phyloP scores from a whole-genome alignment of 805 yeast species.

The Nakazawaea siamensis region DNA sequence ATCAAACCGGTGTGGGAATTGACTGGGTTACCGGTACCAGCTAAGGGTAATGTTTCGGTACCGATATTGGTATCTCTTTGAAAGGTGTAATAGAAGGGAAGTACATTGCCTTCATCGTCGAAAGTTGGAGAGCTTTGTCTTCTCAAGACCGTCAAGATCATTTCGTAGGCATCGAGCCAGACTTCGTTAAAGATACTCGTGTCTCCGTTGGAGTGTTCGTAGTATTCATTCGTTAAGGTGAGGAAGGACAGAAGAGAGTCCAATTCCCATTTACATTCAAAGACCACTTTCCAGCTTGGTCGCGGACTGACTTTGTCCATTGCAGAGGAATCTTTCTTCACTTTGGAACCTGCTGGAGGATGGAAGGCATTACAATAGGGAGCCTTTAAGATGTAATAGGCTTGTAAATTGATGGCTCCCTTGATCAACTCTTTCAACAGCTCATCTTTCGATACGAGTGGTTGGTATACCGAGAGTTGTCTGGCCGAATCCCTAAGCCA shows the following conservation, averaged over 20 bases:
- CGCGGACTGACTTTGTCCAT: conserved; percentile 59
- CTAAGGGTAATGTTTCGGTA: conserved; percentile 70
- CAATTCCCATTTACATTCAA: conserved; percentile 86
- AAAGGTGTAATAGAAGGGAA: conserved; percentile 52
- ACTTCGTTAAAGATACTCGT: conserved; percentile 33
- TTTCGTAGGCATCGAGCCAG: conserved; percentile 56
- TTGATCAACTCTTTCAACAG: conserved; percentile 41
- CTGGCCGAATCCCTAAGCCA: conserved; percentile 87
- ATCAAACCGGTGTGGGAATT: conserved; percentile 60
- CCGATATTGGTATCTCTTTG: conserved; percentile 69
- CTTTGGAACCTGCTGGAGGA: conserved; percentile 54
- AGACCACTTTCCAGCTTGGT: conserved; percentile 65
- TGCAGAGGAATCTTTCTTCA: conserved; percentile 42
- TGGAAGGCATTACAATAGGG: conserved; percentile 93
- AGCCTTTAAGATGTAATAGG: conserved; percentile 46
- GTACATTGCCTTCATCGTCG: conserved; percentile 37
- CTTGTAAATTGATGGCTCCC: conserved; percentile 82
- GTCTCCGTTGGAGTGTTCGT: conserved; percentile 40
- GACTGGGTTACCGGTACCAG: conserved; percentile 82
- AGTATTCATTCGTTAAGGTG: conserved; percentile 67
- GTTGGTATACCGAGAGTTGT: conserved; percentile 71
- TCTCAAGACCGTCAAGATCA: conserved; percentile 40
- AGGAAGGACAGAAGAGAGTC: conserved; percentile 82
- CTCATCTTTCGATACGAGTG: conserved; percentile 44
- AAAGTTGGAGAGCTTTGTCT: conserved; percentile 60